phyloP scores from a whole-genome alignment of 1,284 basidiomycete genomes.

The Xerocomus nothofagi region DNA sequence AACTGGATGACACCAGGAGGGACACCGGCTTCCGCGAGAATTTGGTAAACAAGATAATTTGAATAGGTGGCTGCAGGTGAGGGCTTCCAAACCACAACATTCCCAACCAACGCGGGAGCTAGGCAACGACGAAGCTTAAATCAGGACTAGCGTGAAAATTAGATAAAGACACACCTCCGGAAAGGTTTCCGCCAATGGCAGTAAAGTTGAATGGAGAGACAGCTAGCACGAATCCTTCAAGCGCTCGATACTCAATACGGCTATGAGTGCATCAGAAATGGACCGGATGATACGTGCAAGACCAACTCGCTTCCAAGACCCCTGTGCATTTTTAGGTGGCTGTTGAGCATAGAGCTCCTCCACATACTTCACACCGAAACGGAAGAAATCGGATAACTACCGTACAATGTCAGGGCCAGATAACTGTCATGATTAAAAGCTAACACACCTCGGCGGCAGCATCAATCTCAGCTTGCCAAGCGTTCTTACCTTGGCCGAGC shows the following conservation, averaged over 20 bases:
- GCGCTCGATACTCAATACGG: conserved; percentile 92
- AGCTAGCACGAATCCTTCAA: conserved; percentile 97
- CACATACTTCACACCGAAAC: conserved; percentile 96
- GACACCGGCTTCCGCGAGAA: conserved; percentile 92
- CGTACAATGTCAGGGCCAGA: background rate
- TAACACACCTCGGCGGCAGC: conserved; percentile 89
- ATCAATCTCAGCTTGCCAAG: conserved; percentile 99
- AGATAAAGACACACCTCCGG: conserved; percentile 51
- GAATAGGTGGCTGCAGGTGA: conserved; percentile 94
- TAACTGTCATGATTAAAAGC: background rate
- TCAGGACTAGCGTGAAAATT: background rate
- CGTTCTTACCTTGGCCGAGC: conserved; percentile 98
- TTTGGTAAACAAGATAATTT: conserved; percentile 91
- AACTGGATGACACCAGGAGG: conserved; percentile 97
- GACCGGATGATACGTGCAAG: background rate
- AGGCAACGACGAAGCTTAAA: conserved; percentile 9
- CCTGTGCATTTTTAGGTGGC: conserved; percentile 82
- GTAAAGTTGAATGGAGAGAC: conserved; percentile 99
- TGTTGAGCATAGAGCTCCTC: conserved; percentile 94
- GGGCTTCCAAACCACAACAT: conserved; percentile 97
- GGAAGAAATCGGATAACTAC: conserved; percentile 90
- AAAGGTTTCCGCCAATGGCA: conserved; percentile 93
- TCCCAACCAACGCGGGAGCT: conserved; percentile 93
- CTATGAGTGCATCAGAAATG: conserved; percentile 40
- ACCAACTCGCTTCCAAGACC: conserved; percentile 87